These are phyloP conservation scores for Wickerhamomyces sydowiorum DNA, from an alignment of 805 yeast species.

Conservation along the genomic window DNA sequence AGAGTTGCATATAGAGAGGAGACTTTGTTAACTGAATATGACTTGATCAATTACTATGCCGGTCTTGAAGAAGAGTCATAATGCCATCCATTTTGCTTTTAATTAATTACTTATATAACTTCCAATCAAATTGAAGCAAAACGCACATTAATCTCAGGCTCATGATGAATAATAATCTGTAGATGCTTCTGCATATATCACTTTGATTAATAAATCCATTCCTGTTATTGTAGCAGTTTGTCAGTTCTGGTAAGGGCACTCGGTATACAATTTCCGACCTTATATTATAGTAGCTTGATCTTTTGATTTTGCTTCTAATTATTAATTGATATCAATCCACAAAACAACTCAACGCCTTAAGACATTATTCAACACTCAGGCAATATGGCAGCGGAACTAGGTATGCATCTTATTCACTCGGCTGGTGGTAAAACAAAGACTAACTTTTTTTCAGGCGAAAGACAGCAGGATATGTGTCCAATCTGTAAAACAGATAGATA, in stretches of 20 bases:
- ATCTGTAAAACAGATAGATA: constrained; percentile 95
- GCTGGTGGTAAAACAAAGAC: background rate
- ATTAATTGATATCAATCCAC: background rate
- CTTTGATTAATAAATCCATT: too few relatives aligned
- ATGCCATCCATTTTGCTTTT: background rate
- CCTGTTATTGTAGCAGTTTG: too few relatives aligned
- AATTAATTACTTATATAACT: too few relatives aligned
- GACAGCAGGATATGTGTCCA: constrained; percentile 83
- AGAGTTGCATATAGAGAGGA: constrained; percentile 81
- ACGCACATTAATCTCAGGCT: background rate
- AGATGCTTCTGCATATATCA: too few relatives aligned
- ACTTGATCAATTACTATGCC: constrained; percentile 58
- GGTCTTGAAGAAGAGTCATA: background rate
- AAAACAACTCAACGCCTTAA: background rate
- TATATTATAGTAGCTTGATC: too few relatives aligned
- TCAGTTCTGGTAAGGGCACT: too few relatives aligned
- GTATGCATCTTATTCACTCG: background rate
- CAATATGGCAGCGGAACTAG: background rate
- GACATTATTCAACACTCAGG: background rate
- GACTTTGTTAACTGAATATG: constrained; percentile 66
- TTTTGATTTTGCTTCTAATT: too few relatives aligned
- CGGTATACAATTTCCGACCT: too few relatives aligned
- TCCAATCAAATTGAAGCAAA: background rate
- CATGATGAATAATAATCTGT: background rate
- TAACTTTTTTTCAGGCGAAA: constrained; percentile 31